Base-by-base conservation (phyloP, 768 basidiomycete genomes). In the Gymnopilus dilepis region DNA sequence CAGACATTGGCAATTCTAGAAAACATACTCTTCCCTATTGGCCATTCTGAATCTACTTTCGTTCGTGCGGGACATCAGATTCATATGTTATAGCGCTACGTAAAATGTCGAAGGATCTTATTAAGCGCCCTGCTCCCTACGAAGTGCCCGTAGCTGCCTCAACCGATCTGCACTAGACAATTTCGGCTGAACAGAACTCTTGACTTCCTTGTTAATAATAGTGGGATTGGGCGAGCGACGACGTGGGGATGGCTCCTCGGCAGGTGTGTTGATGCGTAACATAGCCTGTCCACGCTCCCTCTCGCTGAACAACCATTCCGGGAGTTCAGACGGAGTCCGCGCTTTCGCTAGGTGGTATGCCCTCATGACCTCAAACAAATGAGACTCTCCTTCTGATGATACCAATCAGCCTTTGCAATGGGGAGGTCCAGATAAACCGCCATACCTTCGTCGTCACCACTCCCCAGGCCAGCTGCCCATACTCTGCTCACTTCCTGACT, bases 331-430 rank as follows among this genome's bases (percentile, higher is more conserved):
- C 9, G 82, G 83, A 37, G 80, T 76, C 24, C 79, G 79, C 21
- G 87, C 87, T 70, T 87, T 86, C 26, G 80, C 80, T 50, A 88
- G 78, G 65, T 90, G 84, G 69, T 89, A 90, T 0, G 84, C 82
- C 69, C 87, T 88, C 85, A 90, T 84, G 4, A 84, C 85, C n/a
- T 80, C 80, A 4, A 81, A 82, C 33, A 90, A 78, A 34, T 84
- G 84, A 4, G 84, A 85, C 63, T 89, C 88, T 45, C 80, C 76
- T 26, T 86, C 86, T 9, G 79, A 82, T 82, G 82, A 30, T 6
- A 21, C 15, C 41, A n/a, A 24, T 50, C 30, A 54, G 24, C 47
- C n/a, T 7, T 30, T 19, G 9, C 38, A 12, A 30, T 30, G 47
- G n/a, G 34, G 21, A 55, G 21, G 51, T 37, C 38, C 21, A 21